phyloP scores from a whole-genome alignment of 108 stramenopile species.

The Skeletonema marinoi region DNA sequence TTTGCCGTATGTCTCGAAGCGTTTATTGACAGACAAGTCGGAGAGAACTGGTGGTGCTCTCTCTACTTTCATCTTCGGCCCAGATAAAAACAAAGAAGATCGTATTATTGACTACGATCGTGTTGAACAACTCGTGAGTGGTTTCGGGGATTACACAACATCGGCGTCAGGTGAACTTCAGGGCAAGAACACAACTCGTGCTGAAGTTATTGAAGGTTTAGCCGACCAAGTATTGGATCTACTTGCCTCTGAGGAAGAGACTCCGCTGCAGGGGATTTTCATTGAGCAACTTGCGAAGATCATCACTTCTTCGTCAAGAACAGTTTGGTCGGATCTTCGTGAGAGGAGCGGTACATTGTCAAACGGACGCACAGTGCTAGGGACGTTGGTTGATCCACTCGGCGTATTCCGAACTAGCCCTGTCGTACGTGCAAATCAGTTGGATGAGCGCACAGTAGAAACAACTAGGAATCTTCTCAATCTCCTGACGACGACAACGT shows the following conservation, averaged over 20 bases:
- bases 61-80: constrained; percentile 92
- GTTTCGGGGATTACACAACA: constrained; percentile 80
- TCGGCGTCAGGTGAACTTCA: constrained; percentile 67
- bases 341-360: constrained; percentile 72
- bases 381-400: constrained; percentile 85
- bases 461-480: constrained; percentile 71
- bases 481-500: constrained; percentile 35
- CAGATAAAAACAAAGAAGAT: constrained; percentile 73
- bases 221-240: constrained; percentile 80
- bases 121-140: constrained; percentile 81
- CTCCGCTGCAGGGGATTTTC: constrained; percentile 80
- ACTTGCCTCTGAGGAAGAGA: constrained; percentile 78
- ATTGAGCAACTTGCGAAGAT: constrained; percentile 88
- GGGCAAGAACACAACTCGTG: constrained; percentile 52
- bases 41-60: constrained; percentile 86
- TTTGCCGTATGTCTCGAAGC: constrained; percentile 88
- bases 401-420: constrained; percentile 82
- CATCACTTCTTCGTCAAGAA: constrained; percentile 62
- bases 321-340: constrained; percentile 64
- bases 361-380: constrained; percentile 74
- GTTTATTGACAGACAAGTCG: constrained; percentile 87
- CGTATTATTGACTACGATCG: constrained; percentile 80
- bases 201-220: constrained; percentile 58
- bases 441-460: constrained; percentile 76
- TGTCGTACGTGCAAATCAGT: constrained; percentile 64